phyloP scores from a whole-genome alignment of 352 stramenopile species.

The Globisporangium mamillatum region DNA sequence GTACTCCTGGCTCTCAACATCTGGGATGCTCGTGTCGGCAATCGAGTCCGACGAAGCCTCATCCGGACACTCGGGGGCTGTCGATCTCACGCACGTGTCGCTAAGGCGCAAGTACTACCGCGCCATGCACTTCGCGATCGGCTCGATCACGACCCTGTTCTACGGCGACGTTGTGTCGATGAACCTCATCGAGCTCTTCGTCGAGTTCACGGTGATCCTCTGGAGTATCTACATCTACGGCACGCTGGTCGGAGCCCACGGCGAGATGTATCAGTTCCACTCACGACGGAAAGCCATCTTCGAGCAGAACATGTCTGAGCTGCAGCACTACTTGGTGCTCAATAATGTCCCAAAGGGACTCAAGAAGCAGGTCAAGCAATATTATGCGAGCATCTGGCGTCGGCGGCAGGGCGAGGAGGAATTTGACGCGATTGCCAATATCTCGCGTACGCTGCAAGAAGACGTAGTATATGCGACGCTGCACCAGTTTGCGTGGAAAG shows the following conservation, averaged over 20 bases:
- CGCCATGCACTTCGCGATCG: constrained; percentile 57
- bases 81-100: constrained; percentile 30
- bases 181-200: constrained; percentile 57
- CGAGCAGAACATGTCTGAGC: constrained; percentile 57
- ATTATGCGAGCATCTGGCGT: constrained; percentile 63
- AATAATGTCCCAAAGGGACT: constrained; percentile 64
- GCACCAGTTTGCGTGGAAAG: constrained; percentile 45
- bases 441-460: constrained; percentile 55
- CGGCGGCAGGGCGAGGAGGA: constrained; percentile 53
- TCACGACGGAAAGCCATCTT: constrained; percentile 48
- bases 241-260: constrained; percentile 54
- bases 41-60: constrained; percentile 10
- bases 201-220: constrained; percentile 54
- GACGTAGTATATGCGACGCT: constrained; percentile 60
- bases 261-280: constrained; percentile 47
- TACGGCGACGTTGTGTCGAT: constrained; percentile 71
- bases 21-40: constrained; percentile 44
- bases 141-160: constrained; percentile 68
- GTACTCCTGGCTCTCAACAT: constrained; percentile 55
- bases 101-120: constrained; percentile 61
- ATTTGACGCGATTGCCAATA: constrained; percentile 37
- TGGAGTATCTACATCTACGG: constrained; percentile 75
- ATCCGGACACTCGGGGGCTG: constrained; percentile 8
- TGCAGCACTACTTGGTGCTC: constrained; percentile 71
- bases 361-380: constrained; percentile 70